Conservation (phyloP, 2,329 filamentous ascomycete species). For the Periconia sp. region DNA sequence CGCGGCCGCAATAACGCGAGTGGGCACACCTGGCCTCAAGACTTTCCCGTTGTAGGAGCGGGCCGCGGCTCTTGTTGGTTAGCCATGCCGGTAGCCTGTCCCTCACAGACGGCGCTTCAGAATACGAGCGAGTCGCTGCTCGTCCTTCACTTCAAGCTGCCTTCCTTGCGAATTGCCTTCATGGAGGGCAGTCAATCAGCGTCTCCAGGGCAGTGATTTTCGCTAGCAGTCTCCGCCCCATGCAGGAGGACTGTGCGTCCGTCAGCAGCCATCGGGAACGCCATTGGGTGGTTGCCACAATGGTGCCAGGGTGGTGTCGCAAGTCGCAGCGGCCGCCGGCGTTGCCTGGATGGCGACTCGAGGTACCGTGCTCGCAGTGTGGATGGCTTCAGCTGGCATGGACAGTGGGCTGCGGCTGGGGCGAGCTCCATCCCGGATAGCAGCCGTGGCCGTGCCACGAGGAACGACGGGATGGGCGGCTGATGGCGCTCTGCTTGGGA, state of each 20-base stretch:
- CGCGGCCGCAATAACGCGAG: no score
- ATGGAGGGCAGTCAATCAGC: not conserved
- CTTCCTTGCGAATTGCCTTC: not conserved
- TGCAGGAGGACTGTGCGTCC: slow-evolving; percentile 3
- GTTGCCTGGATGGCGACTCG: not conserved
- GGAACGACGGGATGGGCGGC: not conserved
- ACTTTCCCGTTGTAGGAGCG: no score
- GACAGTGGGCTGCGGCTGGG: no score
- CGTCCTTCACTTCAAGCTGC: not conserved
- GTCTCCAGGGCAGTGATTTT: not conserved
- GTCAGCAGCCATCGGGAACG: not conserved
- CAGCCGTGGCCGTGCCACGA: not conserved
- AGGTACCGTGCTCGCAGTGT: no score
- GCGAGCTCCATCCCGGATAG: no score
- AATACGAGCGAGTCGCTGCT: slow-evolving; percentile 2
- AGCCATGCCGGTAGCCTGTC: no score
- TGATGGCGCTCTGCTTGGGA: not conserved
- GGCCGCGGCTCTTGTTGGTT: no score
- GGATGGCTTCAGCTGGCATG: no score
- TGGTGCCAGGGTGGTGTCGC: slow-evolving; percentile 1
- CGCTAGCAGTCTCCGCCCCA: not conserved
- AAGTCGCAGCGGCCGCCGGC: not conserved
- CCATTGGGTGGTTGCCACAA: no score
- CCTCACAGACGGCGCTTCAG: no score
- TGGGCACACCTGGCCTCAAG: no score